Conservation (phyloP, 805 yeast genomes). For the Yarrowia bubula region DNA sequence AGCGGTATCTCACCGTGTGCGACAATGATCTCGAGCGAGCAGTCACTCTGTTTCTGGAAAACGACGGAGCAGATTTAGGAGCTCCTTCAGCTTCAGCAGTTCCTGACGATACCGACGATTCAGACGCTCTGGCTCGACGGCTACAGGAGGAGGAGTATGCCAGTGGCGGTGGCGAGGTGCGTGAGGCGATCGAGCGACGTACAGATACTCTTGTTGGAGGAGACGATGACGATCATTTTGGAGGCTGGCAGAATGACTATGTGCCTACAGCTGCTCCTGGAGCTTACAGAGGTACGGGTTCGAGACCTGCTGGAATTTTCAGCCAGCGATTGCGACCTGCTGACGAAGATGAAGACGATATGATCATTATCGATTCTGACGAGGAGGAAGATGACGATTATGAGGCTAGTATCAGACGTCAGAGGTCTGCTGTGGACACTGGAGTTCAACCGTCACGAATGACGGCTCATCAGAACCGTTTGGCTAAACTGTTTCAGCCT, state of each 20-base stretch:
- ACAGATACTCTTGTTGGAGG: conserved; percentile 65
- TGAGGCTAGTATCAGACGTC: conserved; percentile 33
- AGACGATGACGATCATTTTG: conserved; percentile 40
- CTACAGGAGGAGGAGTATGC: conserved; percentile 36
- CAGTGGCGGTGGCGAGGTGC: conserved; percentile 49
- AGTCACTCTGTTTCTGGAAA: conserved; percentile 75
- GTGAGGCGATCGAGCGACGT: conserved; percentile 74
- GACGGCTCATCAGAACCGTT: conserved; percentile 56
- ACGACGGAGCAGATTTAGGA: conserved; percentile 41
- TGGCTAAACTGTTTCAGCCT: conserved; percentile 84
- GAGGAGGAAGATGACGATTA: conserved; percentile 42
- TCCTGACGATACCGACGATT: background rate
- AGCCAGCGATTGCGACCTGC: conserved; percentile 44
- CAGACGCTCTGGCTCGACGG: conserved; percentile 31
- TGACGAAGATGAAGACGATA: conserved; percentile 25
- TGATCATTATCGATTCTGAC: conserved; percentile 40
- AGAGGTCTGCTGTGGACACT: conserved; percentile 1
- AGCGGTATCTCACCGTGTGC: conserved; percentile 73
- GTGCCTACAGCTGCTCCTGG: conserved; percentile 27
- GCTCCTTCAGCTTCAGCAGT: conserved; percentile 6
- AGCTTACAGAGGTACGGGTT: conserved; percentile 20
- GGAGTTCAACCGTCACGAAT: conserved; percentile 40
- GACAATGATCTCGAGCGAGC: conserved; percentile 80
- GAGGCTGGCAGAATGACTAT: conserved; percentile 16
- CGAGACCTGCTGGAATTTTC: conserved; percentile 46